Base-by-base conservation (phyloP, 495 filamentous ascomycete genomes). In the Podospora pseudocomata region DNA sequence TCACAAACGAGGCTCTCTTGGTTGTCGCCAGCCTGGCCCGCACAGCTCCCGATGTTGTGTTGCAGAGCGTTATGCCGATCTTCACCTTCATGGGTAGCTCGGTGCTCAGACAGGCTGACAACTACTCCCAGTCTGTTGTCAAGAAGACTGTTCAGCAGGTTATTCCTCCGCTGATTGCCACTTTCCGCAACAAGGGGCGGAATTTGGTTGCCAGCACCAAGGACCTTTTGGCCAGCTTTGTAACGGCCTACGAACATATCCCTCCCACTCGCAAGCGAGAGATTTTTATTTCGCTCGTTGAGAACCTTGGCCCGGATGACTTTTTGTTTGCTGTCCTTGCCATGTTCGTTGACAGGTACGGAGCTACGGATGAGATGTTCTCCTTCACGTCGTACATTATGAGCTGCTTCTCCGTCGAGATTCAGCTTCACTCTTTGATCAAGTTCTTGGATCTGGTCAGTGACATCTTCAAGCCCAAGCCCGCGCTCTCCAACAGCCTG, bases 61-160 rank as follows among this genome's bases (percentile, higher is more conserved):
- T 98, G 63, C 94, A 99, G 75, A 97, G 92, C 68, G 91, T 99
- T 63, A 98, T 99, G 95, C 96, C 96, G 5, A 94, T 99, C 49
- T 99, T 99, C 79, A 97, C 95, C 0, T 97, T 97, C 78, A 96
- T 97, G 92, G 91, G 93, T 53, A 88, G 89, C 32, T 94, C 90
- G 28, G 88, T 96, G 11, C 85, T 99, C 23, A 87, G 90, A 34
- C 93, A 96, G 79, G 90, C 92, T 69, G 95, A 99, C 73, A 94
- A 97, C 55, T 97, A 95, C 78, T 98, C 95, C 5, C 93, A 92
- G 4, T 90, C 96, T 73, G 94, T 98, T 28, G 92, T 97, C 68
- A 91, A 90, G 64, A 87, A 91, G 76, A 97, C 94, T 0, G 90
- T 99, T 68, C 89, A 91, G 63, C 89, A 92, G 70, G 91, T 99